Evolutionary conservation across 108 stramenopile species (phyloP).

Genomic region (Schizochytrium sp.): DNA sequence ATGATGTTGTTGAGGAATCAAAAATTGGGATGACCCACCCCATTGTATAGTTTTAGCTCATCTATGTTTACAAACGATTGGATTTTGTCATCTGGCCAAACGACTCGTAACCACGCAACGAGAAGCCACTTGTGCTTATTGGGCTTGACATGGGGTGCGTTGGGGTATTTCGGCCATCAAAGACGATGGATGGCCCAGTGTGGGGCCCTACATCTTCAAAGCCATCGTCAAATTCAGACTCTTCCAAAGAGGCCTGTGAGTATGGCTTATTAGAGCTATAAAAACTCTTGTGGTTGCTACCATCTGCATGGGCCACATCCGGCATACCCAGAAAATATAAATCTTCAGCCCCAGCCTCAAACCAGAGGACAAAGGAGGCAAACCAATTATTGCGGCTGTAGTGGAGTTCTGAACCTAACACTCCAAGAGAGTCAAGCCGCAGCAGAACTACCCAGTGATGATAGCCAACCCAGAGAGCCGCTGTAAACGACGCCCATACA

Average conservation of each 20-base stretch:
- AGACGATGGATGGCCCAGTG: not conserved
- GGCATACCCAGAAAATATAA: not conserved
- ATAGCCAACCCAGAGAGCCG: not conserved
- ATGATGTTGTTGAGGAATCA: no score
- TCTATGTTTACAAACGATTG: not conserved
- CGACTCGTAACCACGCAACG: not conserved
- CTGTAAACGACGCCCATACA: not conserved
- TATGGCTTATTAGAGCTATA: not conserved
- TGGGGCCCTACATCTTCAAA: constrained; percentile 31
- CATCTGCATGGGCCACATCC: not conserved
- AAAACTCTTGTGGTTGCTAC: not conserved
- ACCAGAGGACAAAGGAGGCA: not conserved
- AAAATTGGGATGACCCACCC: no score
- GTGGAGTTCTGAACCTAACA: not conserved
- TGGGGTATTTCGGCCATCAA: not conserved
- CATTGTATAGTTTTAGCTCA: no score
- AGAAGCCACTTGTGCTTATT: not conserved
- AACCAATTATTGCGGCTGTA: constrained; percentile 20
- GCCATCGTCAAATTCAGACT: constrained; percentile 32
- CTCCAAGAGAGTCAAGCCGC: not conserved
- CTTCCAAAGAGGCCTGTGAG: not conserved
- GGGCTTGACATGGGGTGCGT: no score
- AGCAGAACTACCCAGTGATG: constrained; percentile 45
- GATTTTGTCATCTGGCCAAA: not conserved
- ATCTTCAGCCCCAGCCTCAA: constrained; percentile 50